phyloP scores from a whole-genome alignment of 257 asterid genomes.

The Cynanchum wilfordii region DNA sequence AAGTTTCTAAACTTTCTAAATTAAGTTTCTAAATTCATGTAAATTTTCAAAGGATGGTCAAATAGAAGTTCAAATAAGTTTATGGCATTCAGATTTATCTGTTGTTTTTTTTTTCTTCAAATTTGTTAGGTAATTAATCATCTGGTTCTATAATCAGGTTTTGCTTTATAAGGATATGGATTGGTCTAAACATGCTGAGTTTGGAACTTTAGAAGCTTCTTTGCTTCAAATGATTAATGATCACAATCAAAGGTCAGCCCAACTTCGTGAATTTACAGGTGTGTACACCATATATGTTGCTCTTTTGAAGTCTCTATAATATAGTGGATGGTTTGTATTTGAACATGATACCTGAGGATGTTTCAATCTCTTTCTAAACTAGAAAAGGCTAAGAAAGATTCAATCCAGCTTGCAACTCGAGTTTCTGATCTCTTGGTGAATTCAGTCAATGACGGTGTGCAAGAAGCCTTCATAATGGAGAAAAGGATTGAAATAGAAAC shows the following conservation, averaged over 20 bases:
- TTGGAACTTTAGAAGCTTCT: conserved; percentile 65
- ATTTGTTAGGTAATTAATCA: neutral
- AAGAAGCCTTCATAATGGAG: conserved; percentile 66
- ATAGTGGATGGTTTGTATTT: neutral
- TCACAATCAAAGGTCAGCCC: conserved; percentile 47
- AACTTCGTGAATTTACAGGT: conserved; percentile 69
- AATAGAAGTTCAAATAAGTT: neutral
- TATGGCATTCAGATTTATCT: neutral
- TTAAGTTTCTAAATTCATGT: no score
- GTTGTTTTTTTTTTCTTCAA: neutral
- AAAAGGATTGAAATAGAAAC: conserved; percentile 79
- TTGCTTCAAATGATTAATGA: conserved; percentile 56
- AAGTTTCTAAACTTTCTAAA: neutral
- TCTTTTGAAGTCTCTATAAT: neutral
- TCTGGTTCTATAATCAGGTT: neutral
- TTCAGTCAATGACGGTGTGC: conserved; percentile 71
- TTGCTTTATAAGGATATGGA: conserved; percentile 40
- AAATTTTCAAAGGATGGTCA: no score
- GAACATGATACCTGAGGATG: neutral
- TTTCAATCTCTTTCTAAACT: conserved; percentile 2
- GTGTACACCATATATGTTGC: neutral
- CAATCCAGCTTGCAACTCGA: conserved; percentile 43
- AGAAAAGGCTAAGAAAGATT: conserved; percentile 80
- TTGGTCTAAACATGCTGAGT: conserved; percentile 46
- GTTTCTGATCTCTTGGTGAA: conserved; percentile 71